Evolutionary conservation across 495 filamentous ascomycete genomes (phyloP).

Genomic region (Pyrenopolyporus hunteri): DNA sequence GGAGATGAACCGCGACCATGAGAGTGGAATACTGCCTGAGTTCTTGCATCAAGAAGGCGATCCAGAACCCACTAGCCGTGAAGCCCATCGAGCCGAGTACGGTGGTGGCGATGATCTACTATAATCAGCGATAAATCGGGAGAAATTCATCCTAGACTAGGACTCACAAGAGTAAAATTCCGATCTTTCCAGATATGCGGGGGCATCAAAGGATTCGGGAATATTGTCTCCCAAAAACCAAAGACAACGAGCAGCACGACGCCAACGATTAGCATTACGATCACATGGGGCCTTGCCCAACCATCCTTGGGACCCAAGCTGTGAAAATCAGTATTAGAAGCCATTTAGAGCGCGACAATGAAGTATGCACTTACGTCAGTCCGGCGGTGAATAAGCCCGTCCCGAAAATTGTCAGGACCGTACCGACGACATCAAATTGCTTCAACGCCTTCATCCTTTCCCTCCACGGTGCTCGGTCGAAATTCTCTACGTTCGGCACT

Average conservation of each 20-base stretch:
- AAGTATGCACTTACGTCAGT: slow-evolving; percentile 59
- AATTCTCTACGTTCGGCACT: slow-evolving; percentile 63
- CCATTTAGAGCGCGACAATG: no score
- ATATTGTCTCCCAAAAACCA: slow-evolving; percentile 63
- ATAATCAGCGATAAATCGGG: slow-evolving; percentile 27
- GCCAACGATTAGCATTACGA: slow-evolving; percentile 65
- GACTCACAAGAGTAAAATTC: slow-evolving; percentile 58
- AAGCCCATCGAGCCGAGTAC: slow-evolving; percentile 62
- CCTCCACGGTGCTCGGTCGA: slow-evolving; percentile 53
- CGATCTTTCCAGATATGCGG: slow-evolving; percentile 60
- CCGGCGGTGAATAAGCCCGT: slow-evolving; percentile 68
- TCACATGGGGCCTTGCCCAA: slow-evolving; percentile 66
- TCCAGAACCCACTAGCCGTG: slow-evolving; percentile 57
- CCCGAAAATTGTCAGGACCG: slow-evolving; percentile 65
- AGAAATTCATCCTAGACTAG: slow-evolving; percentile 10
- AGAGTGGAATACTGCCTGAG: slow-evolving; percentile 55
- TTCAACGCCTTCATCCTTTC: slow-evolving; percentile 50
- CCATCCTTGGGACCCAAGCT: slow-evolving; percentile 57
- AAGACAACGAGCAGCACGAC: slow-evolving; percentile 61
- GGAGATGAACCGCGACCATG: slow-evolving; percentile 59
- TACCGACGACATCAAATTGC: slow-evolving; percentile 67
- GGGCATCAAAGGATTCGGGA: slow-evolving; percentile 59
- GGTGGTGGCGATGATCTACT: slow-evolving; percentile 56
- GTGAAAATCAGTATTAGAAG: slow-evolving; percentile 16
- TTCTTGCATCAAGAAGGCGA: slow-evolving; percentile 63